Percentiles rank a stretch among this genome's conserved stretches.
These are phyloP conservation scores for Skeletonema costatum DNA, from an alignment of 108 stramenopile species.

Conservation along the genomic window DNA sequence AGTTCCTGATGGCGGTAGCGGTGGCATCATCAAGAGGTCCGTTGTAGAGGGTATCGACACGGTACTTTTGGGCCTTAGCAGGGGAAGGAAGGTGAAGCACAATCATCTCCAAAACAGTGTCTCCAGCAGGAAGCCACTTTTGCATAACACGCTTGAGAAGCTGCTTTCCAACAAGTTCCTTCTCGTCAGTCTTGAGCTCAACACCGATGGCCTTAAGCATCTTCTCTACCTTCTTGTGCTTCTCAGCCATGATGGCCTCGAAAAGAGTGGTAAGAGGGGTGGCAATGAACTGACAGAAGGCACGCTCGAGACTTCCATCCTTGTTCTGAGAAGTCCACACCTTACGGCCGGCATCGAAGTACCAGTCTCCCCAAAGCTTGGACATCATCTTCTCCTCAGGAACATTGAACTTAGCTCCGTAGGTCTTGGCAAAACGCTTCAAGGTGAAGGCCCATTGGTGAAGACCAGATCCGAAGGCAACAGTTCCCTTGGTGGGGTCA, in stretches of 20 bases:
- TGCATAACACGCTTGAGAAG: slow-evolving; percentile 99
- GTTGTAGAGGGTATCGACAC: slow-evolving; percentile 98
- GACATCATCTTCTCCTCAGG: slow-evolving; percentile 98
- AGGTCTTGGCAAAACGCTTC: slow-evolving; percentile 98
- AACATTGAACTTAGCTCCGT: slow-evolving; percentile 98
- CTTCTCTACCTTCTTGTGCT: slow-evolving; percentile 98
- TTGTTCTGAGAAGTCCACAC: slow-evolving; percentile 94
- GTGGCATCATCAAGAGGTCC: slow-evolving; percentile 98
- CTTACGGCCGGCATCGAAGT: slow-evolving; percentile 91
- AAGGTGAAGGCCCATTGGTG: slow-evolving; percentile 99
- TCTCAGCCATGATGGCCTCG: slow-evolving; percentile 98
- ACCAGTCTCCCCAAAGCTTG: slow-evolving; percentile 99
- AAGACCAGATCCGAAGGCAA: slow-evolving; percentile 99
- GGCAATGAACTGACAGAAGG: slow-evolving; percentile 99
- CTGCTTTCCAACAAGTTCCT: slow-evolving; percentile 97
- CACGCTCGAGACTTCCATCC: slow-evolving; percentile 93
- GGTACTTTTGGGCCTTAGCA: slow-evolving; percentile 94
- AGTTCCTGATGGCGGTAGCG: slow-evolving; percentile 97
- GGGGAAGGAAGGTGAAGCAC: slow-evolving; percentile 99
- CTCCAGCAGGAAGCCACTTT: slow-evolving; percentile 99
- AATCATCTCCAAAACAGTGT: slow-evolving; percentile 99
- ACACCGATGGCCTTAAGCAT: slow-evolving; percentile 99
- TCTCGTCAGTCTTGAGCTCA: slow-evolving; percentile 94
- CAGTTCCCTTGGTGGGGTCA: slow-evolving; percentile 97
- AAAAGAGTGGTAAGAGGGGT: slow-evolving; percentile 98